Evolutionary conservation across 768 basidiomycete genomes (phyloP).

Genomic region (Mrakia frigida): DNA sequence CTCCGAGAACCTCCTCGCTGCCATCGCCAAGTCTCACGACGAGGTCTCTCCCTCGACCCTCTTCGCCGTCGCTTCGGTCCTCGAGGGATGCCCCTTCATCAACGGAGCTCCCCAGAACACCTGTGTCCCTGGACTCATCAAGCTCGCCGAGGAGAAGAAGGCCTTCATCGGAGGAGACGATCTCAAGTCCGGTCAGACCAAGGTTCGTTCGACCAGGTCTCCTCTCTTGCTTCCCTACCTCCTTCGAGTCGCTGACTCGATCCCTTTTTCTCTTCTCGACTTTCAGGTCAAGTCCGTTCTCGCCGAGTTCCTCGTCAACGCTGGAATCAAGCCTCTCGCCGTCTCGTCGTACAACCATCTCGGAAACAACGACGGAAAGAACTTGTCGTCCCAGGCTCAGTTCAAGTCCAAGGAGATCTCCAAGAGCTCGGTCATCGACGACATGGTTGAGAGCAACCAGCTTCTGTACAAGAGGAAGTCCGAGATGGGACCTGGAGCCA

Average conservation of each 20-base stretch:
- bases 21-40: slow-evolving; percentile 76
- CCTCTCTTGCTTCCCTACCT: neutral
- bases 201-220: slow-evolving; percentile 26
- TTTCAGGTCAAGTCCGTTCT: slow-evolving; percentile 87
- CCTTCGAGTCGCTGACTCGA: neutral
- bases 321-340: slow-evolving; percentile 59
- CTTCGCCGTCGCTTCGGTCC: slow-evolving; percentile 91
- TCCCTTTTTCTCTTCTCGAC: neutral
- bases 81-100: slow-evolving; percentile 90
- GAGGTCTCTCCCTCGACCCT: slow-evolving; percentile 96
- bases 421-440: slow-evolving; percentile 52
- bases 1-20: slow-evolving; percentile 71
- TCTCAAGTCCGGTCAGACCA: slow-evolving; percentile 93
- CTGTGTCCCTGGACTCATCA: slow-evolving; percentile 90
- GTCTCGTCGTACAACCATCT: slow-evolving; percentile 99
- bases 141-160: slow-evolving; percentile 78
- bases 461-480: slow-evolving; percentile 70
- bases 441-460: slow-evolving; percentile 90
- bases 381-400: slow-evolving; percentile 81
- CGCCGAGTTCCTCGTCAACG: slow-evolving; percentile 79
- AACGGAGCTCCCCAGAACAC: slow-evolving; percentile 99
- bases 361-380: slow-evolving; percentile 85
- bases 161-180: slow-evolving; percentile 98
- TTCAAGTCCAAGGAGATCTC: slow-evolving; percentile 53
- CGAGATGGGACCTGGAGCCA: slow-evolving; percentile 38